A percentile compares a stretch with the other conserved stretches of the same genome.
Conservation (phyloP, 148 eudicot species). For the Rhododendron ferrugineum region DNA sequence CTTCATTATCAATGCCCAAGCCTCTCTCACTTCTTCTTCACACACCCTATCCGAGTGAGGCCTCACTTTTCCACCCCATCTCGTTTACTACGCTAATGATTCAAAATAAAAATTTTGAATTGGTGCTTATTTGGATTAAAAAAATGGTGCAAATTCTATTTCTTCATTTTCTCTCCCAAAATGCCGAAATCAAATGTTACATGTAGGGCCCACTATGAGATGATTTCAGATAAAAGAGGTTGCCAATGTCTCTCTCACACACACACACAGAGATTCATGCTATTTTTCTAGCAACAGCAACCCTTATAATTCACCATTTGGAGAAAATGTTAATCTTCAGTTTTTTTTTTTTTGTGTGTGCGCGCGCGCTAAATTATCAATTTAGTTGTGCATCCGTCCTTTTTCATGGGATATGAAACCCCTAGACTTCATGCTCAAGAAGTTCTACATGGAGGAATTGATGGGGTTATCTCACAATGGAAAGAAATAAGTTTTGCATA, state of each 20-base stretch:
- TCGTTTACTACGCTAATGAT: not conserved
- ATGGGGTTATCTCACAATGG: no score
- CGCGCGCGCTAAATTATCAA: no score
- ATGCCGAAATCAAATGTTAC: not conserved
- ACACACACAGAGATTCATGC: no score
- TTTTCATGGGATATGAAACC: not conserved
- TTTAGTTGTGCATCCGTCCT: no score
- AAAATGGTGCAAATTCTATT: not conserved
- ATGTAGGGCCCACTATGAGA: not conserved
- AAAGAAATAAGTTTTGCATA: no score
- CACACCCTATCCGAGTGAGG: slow-evolving; percentile 40
- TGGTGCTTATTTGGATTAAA: not conserved
- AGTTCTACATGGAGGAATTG: no score
- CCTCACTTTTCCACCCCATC: not conserved
- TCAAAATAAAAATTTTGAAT: not conserved
- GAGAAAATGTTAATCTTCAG: no score
- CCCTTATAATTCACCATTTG: no score
- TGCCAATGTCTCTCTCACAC: not conserved
- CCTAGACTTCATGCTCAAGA: not conserved
- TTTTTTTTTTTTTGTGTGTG: no score
- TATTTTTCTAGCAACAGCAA: no score
- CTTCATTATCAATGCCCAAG: slow-evolving; percentile 32
- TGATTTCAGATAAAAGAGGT: not conserved
- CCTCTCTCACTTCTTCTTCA: slow-evolving; percentile 20
- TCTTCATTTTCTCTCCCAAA: not conserved